Evolutionary conservation across 2,329 filamentous ascomycete species (phyloP), one percentile per base, ranked within the genome.

Genomic region (Colletotrichum filicis): DNA sequence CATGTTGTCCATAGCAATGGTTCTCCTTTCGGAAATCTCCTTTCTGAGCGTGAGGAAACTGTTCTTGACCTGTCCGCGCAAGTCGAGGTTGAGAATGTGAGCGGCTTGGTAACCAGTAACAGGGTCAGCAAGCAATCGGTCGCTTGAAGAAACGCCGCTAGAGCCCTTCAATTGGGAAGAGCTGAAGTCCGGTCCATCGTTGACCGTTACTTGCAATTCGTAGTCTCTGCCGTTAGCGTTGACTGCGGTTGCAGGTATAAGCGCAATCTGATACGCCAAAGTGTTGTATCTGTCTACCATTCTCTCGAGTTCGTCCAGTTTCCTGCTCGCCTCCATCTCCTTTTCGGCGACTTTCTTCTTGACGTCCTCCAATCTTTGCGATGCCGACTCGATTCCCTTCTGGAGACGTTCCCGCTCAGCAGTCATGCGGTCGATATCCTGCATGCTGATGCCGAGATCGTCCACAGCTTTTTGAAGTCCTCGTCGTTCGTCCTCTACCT

Each of bases 371-470:
- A 98, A 87, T 65, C 94, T 90, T 67, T 90, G 87, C 6, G 91
- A 88, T 0, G 94, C 93, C 2, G 92, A 90, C 77, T 98, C 95
- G 57, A 98, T 92, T 55, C 92, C 94, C 78, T 93, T 95, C 76
- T 97, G 94, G n/a, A 99, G 89, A 59, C 97, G 92, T 79, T 99
- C 97, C 66, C 95, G 92, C 82, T 99, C 97, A 46, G 94, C 92
- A 77, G 95, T 98, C 96, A 99, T 98, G 82, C 97, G 95, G 88
- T 99, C 97, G 80, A 99, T 98, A 88, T 99, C 97, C 84, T 97
- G 94, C 84, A 98, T 97, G 79, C 95, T 97, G 81, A 99, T 95
- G 2, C 97, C 97, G 80, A 97, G 95, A 77, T 93, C 92, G 82
- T 98, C 97, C 32, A 99, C 95, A 35, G 93, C 92, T 72, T 93